Evolutionary conservation across 805 yeast species (phyloP), one percentile per base, ranked within the genome.

Genomic region (Candida sphagnicola): DNA sequence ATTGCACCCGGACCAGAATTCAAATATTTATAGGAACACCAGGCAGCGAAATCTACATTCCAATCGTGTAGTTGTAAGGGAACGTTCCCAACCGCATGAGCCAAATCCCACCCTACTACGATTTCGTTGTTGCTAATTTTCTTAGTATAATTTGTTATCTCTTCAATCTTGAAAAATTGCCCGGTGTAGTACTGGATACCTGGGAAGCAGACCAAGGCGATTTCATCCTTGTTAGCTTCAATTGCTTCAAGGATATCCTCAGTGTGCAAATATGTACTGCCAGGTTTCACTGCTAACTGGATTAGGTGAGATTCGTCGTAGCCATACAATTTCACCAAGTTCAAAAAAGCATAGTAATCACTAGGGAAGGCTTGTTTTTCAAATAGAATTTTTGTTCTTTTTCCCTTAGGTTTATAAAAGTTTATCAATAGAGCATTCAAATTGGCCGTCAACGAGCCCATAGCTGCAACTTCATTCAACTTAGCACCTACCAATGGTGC

Each of bases 121-220:
- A 85, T 72, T 18, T 63, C 75, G 41, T 51, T 55, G 4, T 39
- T 14, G 23, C 32, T 24, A 16, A 28, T 30, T 15, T 53, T 48
- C 41, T 85, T 81, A 4, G 83, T 89, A 34, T 64, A 65, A 6
- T 53, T 51, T 1, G 97, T 89, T 50, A 90, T 87, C n/a, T 57
- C 57, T 35, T 69, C 70, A 26, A 90, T 85, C 36, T 87, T 86
- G 51, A 90, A 89, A 18, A 71, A 67, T 60, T 90, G 98, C 5
- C 98, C 98, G 1, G 96, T 78, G 59, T 89, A 91, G 65, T 82
- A 90, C 56, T 90, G 98, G 42, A 90, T 78, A 1, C 96, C 98
- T 0, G 96, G 83, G 32, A 90, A 74, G 47, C 91, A 75, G 3
- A 89, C 78, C 8, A 90, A 50, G 0, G 95, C 90, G 35, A 88